Evolutionary conservation across 164 flowering plant genomes (phyloP).

Genomic region (Warburgia ugandensis): DNA sequence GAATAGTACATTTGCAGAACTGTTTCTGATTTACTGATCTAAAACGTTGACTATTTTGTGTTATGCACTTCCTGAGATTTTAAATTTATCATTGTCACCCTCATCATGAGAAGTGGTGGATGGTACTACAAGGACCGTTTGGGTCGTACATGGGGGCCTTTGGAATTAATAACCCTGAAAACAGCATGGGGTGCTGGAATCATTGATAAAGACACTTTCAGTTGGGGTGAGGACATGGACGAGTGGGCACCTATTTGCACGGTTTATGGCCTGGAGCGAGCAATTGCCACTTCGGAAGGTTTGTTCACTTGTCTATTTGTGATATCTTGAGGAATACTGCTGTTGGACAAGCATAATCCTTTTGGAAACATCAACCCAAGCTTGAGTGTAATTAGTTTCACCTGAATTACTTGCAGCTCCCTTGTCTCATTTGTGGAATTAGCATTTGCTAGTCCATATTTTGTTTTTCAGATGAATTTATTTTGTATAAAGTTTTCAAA

Average conservation of each 20-base stretch:
- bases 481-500: too few relatives aligned
- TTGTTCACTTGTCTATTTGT: slow-evolving; percentile 13
- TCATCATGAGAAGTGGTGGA: slow-evolving; percentile 81
- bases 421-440: too few relatives aligned
- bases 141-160: slow-evolving; percentile 90
- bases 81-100: slow-evolving; percentile 19
- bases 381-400: too few relatives aligned
- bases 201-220: slow-evolving; percentile 83
- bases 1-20: too few relatives aligned
- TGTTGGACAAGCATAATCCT: background rate
- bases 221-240: slow-evolving; percentile 99
- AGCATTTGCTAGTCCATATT: too few relatives aligned
- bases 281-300: slow-evolving; percentile 99
- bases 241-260: slow-evolving; percentile 97
- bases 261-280: slow-evolving; percentile 84
- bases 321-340: background rate
- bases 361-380: background rate
- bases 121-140: slow-evolving; percentile 86
- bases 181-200: slow-evolving; percentile 95
- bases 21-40: background rate
- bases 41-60: background rate
- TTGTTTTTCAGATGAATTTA: too few relatives aligned
- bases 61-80: background rate
- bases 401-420: too few relatives aligned
- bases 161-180: slow-evolving; percentile 67